A percentile compares a stretch with the other conserved stretches of the same genome.
Evolutionary conservation across 1,284 basidiomycete genomes (phyloP).

Genomic region (Sporisorium reilianum): DNA sequence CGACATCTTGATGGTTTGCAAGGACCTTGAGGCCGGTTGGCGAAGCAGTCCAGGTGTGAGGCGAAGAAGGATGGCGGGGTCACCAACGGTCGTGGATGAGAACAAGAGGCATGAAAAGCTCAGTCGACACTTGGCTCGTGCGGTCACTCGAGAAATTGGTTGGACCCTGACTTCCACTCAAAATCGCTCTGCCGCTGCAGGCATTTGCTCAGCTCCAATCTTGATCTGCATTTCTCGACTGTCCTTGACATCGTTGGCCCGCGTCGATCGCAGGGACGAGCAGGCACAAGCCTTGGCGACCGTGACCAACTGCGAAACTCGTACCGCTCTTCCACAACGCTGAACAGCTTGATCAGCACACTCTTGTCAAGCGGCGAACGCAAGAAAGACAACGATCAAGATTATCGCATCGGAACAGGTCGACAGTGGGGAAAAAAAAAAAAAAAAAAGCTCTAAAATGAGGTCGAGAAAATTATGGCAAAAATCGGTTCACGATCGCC

Average conservation of each 20-base stretch:
- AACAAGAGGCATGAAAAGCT: not conserved
- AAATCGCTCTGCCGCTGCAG: conserved; percentile 5
- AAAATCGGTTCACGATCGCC: not conserved
- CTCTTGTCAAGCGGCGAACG: no score
- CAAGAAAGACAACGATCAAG: no score
- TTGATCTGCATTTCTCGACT: conserved; percentile 10
- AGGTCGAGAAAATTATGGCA: not conserved
- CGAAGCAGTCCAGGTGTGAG: not conserved
- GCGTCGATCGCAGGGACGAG: not conserved
- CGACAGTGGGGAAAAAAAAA: not conserved
- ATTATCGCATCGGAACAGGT: not conserved
- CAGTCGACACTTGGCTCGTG: conserved; percentile 5
- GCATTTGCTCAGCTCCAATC: conserved; percentile 29
- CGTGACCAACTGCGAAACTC: no score
- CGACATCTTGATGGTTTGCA: conserved; percentile 7
- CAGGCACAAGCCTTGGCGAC: no score
- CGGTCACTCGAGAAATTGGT: not conserved
- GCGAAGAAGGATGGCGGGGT: conserved; percentile 6
- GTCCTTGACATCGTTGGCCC: not conserved
- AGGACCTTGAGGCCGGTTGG: not conserved
- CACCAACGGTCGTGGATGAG: not conserved
- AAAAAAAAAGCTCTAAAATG: not conserved
- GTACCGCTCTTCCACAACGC: no score
- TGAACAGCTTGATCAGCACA: no score
- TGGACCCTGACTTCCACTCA: conserved; percentile 26